Conservation (phyloP, 441 rosid species). For the Metrosideros polymorpha region DNA sequence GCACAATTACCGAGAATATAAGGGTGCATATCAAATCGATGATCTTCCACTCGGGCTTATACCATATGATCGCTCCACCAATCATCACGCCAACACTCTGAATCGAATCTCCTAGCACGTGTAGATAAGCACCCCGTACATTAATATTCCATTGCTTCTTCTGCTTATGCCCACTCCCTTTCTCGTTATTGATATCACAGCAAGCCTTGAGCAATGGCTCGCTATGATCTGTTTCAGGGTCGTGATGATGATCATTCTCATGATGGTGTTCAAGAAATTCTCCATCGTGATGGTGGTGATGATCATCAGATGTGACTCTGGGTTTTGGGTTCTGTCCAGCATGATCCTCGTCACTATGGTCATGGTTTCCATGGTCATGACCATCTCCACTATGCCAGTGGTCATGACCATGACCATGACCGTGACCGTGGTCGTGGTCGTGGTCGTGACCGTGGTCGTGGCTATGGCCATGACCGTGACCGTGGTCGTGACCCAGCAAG, state of each 20-base stretch:
- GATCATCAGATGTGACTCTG: not conserved
- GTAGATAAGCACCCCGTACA: conserved; percentile 64
- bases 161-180: conserved; percentile 6
- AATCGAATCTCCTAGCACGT: conserved; percentile 61
- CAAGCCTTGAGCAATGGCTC: conserved; percentile 23
- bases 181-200: conserved; percentile 17
- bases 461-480: conserved; percentile 7
- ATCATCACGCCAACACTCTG: conserved; percentile 78
- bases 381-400: not conserved
- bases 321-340: conserved; percentile 6
- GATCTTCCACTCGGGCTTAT: conserved; percentile 60
- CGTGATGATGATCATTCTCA: conserved; percentile 17
- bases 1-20: conserved; percentile 39
- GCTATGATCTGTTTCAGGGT: conserved; percentile 10
- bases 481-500: conserved; percentile 43
- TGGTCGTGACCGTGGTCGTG: conserved; percentile 18
- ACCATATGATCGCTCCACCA: conserved; percentile 69
- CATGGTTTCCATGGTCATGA: conserved; percentile 1
- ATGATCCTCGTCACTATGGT: not conserved
- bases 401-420: conserved; percentile 3
- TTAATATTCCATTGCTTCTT: conserved; percentile 46
- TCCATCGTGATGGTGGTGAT: conserved; percentile 15
- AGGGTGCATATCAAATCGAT: conserved; percentile 65
- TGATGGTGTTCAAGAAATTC: not conserved
- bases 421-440: conserved; percentile 2